A percentile compares a stretch with the other conserved stretches of the same genome.
Conservation (phyloP, 805 yeast genomes). For the Saccharomyces kudriavzevii region DNA sequence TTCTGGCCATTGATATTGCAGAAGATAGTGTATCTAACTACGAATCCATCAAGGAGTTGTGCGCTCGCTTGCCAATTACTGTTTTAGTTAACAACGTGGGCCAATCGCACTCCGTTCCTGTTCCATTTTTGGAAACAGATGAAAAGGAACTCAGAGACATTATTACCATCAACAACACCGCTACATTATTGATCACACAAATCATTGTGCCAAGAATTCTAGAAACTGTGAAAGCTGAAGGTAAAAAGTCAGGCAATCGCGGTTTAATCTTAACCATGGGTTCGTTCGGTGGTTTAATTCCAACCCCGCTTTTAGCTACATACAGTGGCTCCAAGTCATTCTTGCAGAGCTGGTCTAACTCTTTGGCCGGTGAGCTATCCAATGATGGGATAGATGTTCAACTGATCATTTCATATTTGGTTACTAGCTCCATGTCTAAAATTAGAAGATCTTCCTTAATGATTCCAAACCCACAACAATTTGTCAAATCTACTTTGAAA, state of each 20-base stretch:
- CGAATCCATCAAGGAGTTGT: conserved; percentile 38
- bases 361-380: conserved; percentile 78
- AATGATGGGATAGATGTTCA: conserved; percentile 73
- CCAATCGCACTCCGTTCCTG: conserved; percentile 89
- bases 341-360: conserved; percentile 85
- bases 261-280: conserved; percentile 93
- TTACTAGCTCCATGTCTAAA: conserved; percentile 93
- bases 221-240: conserved; percentile 37
- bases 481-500: conserved; percentile 65
- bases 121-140: conserved; percentile 77
- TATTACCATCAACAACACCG: conserved; percentile 75
- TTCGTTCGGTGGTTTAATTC: conserved; percentile 89
- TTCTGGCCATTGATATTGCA: conserved; percentile 73
- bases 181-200: conserved; percentile 78
- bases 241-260: conserved; percentile 32
- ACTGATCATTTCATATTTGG: conserved; percentile 76
- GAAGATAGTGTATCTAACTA: conserved; percentile 54
- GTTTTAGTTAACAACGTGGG: conserved; percentile 90
- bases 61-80: conserved; percentile 51
- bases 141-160: conserved; percentile 69
- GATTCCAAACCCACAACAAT: conserved; percentile 75
- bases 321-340: conserved; percentile 96
- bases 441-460: conserved; percentile 63
- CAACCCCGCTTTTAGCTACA: conserved; percentile 85
- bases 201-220: conserved; percentile 65